Percentiles rank a stretch among this genome's conserved stretches.
Conservation (phyloP, 1,284 basidiomycete species). For the Ganoderma boninense region DNA sequence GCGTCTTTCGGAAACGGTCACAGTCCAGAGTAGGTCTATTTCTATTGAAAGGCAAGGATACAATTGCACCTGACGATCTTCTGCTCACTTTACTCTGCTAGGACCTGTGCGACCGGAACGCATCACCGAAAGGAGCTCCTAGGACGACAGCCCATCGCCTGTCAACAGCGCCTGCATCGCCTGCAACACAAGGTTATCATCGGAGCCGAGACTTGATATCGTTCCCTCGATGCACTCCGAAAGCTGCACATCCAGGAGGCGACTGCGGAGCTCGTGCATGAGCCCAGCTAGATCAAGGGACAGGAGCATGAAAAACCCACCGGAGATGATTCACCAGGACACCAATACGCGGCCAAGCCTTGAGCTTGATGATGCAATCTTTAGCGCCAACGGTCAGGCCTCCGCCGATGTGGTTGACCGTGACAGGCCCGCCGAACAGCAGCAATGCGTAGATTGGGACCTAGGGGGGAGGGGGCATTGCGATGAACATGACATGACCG, state of each 20-base stretch:
- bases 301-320: constrained; percentile 46
- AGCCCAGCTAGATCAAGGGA: constrained; percentile 14
- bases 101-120: not conserved
- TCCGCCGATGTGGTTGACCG: constrained; percentile 81
- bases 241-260: constrained; percentile 77
- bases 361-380: constrained; percentile 66
- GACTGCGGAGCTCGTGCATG: constrained; percentile 45
- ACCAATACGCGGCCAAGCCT: constrained; percentile 89
- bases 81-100: not conserved
- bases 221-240: constrained; percentile 60
- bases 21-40: not conserved
- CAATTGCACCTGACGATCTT: not conserved
- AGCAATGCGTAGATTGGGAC: constrained; percentile 88
- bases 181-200: constrained; percentile 62
- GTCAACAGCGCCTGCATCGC: constrained; percentile 79
- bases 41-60: not conserved
- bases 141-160: constrained; percentile 57
- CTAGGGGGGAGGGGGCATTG: constrained; percentile 54
- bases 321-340: constrained; percentile 91
- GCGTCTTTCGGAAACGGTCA: not conserved
- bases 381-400: constrained; percentile 74
- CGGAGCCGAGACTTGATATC: constrained; percentile 51
- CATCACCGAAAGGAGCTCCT: not conserved
- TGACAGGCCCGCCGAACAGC: constrained; percentile 84
- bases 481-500: not conserved